Percentiles rank a stretch among this genome's conserved stretches.
phyloP scores from a whole-genome alignment of 2,329 filamentous ascomycete genomes.

The Nannizziopsis barbatae region DNA sequence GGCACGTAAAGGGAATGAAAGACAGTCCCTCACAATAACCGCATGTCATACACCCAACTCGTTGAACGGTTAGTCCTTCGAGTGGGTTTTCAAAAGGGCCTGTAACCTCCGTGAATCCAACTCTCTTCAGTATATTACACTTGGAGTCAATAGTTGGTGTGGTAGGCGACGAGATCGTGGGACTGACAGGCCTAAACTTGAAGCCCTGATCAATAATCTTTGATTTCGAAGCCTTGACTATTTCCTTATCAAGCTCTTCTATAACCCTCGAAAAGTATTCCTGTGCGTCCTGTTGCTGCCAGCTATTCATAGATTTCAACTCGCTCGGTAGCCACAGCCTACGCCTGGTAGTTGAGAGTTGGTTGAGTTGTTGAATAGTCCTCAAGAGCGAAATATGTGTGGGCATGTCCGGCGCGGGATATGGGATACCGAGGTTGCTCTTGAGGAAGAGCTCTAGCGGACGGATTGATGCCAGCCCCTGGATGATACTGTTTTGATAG shows the following conservation, averaged over 20 bases:
- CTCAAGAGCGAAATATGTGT: constrained; percentile 49
- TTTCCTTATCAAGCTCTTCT: constrained; percentile 71
- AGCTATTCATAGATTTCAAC: constrained; percentile 86
- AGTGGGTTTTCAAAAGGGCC: constrained; percentile 56
- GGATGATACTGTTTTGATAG: constrained; percentile 93
- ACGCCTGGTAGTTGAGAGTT: constrained; percentile 57
- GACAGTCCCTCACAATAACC: constrained; percentile 79
- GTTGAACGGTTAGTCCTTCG: constrained; percentile 76
- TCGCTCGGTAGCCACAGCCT: constrained; percentile 71
- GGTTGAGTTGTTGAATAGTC: constrained; percentile 59
- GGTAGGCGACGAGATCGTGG: constrained; percentile 11
- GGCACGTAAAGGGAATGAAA: constrained; percentile 85
- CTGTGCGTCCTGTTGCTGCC: constrained; percentile 93
- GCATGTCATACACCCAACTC: constrained; percentile 76
- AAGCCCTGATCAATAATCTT: constrained; percentile 36
- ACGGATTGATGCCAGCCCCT: constrained; percentile 65
- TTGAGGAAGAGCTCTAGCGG: constrained; percentile 57
- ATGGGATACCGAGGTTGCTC: constrained; percentile 30
- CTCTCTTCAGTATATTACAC: constrained; percentile 11
- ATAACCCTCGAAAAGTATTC: constrained; percentile 91
- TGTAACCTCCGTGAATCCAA: constrained; percentile 9
- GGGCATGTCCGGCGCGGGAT: constrained; percentile 25
- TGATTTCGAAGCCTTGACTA: constrained; percentile 42
- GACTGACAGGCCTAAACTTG: constrained; percentile 19
- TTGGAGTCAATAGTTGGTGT: constrained; percentile 12